Evolutionary conservation across 108 stramenopile species (phyloP).

Genomic region (Stephanodiscus triporus): DNA sequence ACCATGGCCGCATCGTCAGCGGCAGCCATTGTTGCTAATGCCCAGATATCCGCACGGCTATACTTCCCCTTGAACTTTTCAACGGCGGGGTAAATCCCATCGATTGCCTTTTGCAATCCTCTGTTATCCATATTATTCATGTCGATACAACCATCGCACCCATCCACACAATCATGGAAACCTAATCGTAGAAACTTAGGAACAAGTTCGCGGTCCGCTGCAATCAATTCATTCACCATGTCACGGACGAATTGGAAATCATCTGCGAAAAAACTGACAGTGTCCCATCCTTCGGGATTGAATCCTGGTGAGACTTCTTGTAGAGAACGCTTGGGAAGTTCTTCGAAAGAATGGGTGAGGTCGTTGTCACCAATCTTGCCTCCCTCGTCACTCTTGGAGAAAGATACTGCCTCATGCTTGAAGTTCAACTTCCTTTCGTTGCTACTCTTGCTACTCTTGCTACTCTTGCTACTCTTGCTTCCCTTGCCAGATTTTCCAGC

Average conservation of each 20-base stretch:
- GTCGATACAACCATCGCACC: slow-evolving; percentile 63
- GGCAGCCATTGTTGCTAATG: slow-evolving; percentile 45
- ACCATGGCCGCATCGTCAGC: slow-evolving; percentile 27
- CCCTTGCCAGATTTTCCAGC: too few species aligned
- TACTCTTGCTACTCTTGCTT: too few species aligned
- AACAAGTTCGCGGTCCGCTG: not conserved
- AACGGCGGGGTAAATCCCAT: slow-evolving; percentile 43
- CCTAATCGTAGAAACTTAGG: slow-evolving; percentile 51
- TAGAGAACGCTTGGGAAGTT: too few species aligned
- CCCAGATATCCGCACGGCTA: slow-evolving; percentile 63
- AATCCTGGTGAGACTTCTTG: too few species aligned
- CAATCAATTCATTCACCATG: not conserved
- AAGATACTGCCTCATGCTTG: too few species aligned
- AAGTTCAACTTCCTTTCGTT: too few species aligned
- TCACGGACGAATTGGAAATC: not conserved
- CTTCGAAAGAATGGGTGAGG: too few species aligned
- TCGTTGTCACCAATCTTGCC: too few species aligned
- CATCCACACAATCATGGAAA: slow-evolving; percentile 60
- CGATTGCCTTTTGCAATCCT: slow-evolving; percentile 47
- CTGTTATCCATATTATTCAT: slow-evolving; percentile 47
- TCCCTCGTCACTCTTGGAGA: too few species aligned
- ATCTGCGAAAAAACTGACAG: not conserved
- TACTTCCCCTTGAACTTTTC: slow-evolving; percentile 17
- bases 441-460: too few species aligned
- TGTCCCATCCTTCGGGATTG: not conserved